phyloP scores from a whole-genome alignment of 2,329 filamentous ascomycete species.

The Curvularia eragrostidis region DNA sequence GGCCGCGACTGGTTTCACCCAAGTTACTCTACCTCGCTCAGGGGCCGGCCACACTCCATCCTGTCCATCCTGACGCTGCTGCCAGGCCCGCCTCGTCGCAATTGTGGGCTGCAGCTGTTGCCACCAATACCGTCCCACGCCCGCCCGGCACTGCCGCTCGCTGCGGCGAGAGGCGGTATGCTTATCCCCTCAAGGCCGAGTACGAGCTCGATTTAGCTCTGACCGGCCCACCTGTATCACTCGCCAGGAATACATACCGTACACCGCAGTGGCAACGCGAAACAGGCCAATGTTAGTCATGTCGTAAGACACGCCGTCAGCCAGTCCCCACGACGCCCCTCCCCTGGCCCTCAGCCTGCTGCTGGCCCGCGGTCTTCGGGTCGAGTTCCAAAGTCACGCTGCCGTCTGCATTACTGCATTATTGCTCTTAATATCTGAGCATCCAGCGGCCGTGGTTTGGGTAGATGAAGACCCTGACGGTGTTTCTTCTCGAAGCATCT shows the following conservation, averaged over 20 bases:
- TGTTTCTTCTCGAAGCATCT: conserved; percentile 39
- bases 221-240: conserved; percentile 35
- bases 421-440: conserved; percentile 32
- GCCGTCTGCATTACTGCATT: conserved; percentile 23
- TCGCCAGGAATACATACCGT: conserved; percentile 14
- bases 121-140: conserved; percentile 4
- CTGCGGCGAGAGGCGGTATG: conserved; percentile 1
- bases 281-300: conserved; percentile 31
- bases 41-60: conserved; percentile 16
- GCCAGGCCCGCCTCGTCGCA: background rate
- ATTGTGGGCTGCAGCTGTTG: background rate
- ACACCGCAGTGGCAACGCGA: conserved; percentile 38
- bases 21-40: conserved; percentile 18
- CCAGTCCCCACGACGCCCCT: conserved; percentile 31
- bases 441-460: conserved; percentile 5
- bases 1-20: conserved; percentile 36
- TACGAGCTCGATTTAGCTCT: conserved; percentile 23
- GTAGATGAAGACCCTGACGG: conserved; percentile 25
- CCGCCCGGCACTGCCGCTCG: background rate
- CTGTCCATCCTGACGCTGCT: conserved; percentile 7
- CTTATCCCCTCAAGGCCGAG: conserved; percentile 16
- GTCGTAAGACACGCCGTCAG: conserved; percentile 41
- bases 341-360: conserved; percentile 12
- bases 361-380: conserved; percentile 20
- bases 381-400: conserved; percentile 23